Conservation (phyloP, 257 asterid species). For the Rhazya stricta region DNA sequence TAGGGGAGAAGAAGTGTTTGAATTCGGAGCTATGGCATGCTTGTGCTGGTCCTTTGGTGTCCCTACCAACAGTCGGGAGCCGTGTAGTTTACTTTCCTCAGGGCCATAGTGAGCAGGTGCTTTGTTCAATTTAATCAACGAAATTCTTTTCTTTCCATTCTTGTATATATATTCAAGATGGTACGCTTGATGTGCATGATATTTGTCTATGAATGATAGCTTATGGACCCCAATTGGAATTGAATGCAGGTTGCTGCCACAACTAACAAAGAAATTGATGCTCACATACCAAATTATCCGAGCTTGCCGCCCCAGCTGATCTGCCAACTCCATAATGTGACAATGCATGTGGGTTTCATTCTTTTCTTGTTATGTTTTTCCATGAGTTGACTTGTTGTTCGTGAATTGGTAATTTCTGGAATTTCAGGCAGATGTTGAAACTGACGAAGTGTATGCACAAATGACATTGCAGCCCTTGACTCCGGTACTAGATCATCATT, state of each 20-base stretch:
- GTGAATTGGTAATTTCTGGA: constrained; percentile 24
- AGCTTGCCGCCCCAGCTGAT: constrained; percentile 83
- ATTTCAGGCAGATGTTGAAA: constrained; percentile 95
- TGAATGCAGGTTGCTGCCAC: constrained; percentile 80
- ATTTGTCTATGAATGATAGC: constrained; percentile 16
- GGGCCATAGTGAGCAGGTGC: constrained; percentile 98
- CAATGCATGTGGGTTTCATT: constrained; percentile 87
- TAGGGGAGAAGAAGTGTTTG: constrained; percentile 90
- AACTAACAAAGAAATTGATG: constrained; percentile 87
- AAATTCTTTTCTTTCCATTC: constrained; percentile 9
- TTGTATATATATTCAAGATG: neutral
- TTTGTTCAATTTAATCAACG: constrained; percentile 1
- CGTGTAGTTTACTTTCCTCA: constrained; percentile 99
- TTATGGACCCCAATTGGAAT: constrained; percentile 30
- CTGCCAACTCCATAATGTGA: constrained; percentile 96
- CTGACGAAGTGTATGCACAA: constrained; percentile 97
- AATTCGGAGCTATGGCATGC: constrained; percentile 99
- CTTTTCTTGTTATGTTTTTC: constrained; percentile 18
- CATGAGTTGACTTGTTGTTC: constrained; percentile 16
- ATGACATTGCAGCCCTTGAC: constrained; percentile 96
- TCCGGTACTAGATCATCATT: constrained; percentile 39
- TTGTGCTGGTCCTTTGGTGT: constrained; percentile 97
- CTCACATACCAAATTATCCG: constrained; percentile 93
- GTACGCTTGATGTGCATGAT: constrained; percentile 3
- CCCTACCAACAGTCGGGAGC: constrained; percentile 74